Evolutionary conservation across 169 alveolate species (phyloP), one percentile per base, ranked within the genome.

Genomic region (Cystoisospora suis): DNA sequence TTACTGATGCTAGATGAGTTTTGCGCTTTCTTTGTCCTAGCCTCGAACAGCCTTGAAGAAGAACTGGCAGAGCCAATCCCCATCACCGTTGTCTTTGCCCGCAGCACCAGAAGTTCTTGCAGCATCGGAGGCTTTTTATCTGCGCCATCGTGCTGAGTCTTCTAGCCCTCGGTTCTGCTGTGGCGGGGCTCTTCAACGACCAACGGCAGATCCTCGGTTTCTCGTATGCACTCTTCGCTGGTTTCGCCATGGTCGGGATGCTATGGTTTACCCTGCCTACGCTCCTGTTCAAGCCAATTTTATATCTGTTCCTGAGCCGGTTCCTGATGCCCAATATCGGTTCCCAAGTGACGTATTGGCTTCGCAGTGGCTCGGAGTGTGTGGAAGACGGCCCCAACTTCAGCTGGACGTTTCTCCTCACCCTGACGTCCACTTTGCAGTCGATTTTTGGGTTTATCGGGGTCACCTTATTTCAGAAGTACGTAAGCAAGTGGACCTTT

Each of bases 341-440:
- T 2, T 87, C 92, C 40, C 92, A 87, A 80, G 80, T 87, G 32
- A 70, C 92, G 0, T 87, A 87, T 40, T 87, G 92, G 92, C 45
- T 87, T 27, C 58, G 92, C 0, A 81, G 87, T 20, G 90, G 90
- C n/a, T 87, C 90, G 23, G 90, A 80, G 61, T 90, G 93, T n/a
- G 93, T 90, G 12, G 88, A 12, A 29, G 86, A 45, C 34, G 90
- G 93, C 3, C 93, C 93, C 12, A 81, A 90, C 70, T 90, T 90
- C 81, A 81, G 90, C 72, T 90, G 87, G 87, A 90, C 90, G 17
- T 90, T 53, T 34, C 61, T 80, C n/a, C 65, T 75, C 72, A 90
- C 93, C 0, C 36, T 80, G 81, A 75, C 81, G 20, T 75, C 87
- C 7, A 32, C 81, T 59, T 81, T 81, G 23, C 88, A 75, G 53